Conservation (phyloP, 2,329 filamentous ascomycete genomes). For the Drechslerella stenobrocha region DNA sequence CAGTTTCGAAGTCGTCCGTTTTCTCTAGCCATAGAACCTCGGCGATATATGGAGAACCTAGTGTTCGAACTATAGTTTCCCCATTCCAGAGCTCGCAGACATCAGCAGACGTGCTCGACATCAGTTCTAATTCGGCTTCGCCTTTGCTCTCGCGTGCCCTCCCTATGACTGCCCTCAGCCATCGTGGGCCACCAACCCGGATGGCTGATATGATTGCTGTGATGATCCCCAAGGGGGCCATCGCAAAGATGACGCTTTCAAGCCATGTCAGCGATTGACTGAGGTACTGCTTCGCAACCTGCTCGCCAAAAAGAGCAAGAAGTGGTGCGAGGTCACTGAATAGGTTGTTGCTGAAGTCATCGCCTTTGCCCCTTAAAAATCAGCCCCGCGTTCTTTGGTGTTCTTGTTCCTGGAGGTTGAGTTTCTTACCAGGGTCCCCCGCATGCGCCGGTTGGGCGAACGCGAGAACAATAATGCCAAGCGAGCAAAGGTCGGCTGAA, state of each 20-base stretch:
- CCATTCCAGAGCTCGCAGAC: slow-evolving; percentile 57
- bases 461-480: not conserved
- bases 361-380: slow-evolving; percentile 4
- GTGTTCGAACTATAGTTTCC: slow-evolving; percentile 54
- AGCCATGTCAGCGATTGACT: slow-evolving; percentile 53
- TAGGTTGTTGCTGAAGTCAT: slow-evolving; percentile 55
- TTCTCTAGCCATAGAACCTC: slow-evolving; percentile 53
- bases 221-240: slow-evolving; percentile 55
- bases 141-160: slow-evolving; percentile 55
- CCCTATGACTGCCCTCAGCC: slow-evolving; percentile 56
- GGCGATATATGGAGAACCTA: slow-evolving; percentile 55
- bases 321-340: slow-evolving; percentile 54
- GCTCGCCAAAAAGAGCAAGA: slow-evolving; percentile 56
- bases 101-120: slow-evolving; percentile 56
- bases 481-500: not conserved
- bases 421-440: not conserved
- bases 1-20: slow-evolving; percentile 2
- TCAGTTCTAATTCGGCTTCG: slow-evolving; percentile 56
- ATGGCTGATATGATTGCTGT: slow-evolving; percentile 55
- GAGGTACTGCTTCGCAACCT: slow-evolving; percentile 56
- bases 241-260: slow-evolving; percentile 49
- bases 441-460: not conserved
- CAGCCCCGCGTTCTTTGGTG: no score
- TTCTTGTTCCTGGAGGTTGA: slow-evolving; percentile 51
- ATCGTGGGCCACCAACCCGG: slow-evolving; percentile 53